phyloP scores from a whole-genome alignment of 1,139 yeast species.

The Kluyveromyces marxianus region DNA sequence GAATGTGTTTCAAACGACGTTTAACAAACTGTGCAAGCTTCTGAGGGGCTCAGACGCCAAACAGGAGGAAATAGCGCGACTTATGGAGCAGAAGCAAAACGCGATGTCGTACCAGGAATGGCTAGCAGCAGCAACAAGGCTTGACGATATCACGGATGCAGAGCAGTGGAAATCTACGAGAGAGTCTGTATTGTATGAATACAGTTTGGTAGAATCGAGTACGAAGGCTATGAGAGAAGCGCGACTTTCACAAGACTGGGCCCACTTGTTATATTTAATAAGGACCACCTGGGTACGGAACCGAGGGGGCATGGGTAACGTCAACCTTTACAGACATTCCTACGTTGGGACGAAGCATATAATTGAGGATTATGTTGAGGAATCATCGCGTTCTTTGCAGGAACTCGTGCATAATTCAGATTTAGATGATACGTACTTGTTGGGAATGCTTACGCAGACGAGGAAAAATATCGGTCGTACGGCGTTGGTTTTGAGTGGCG shows the following conservation, averaged over 20 bases:
- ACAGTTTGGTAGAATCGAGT: conserved; percentile 46
- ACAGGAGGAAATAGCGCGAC: conserved; percentile 21
- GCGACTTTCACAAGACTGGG: conserved; percentile 49
- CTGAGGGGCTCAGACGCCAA: conserved; percentile 2
- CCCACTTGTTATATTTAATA: conserved; percentile 58
- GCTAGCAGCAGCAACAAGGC: conserved; percentile 51
- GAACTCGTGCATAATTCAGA: conserved; percentile 36
- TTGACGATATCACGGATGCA: conserved; percentile 54
- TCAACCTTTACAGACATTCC: conserved; percentile 66
- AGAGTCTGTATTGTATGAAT: conserved; percentile 64
- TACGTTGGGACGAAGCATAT: conserved; percentile 79
- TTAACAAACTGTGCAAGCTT: not conserved
- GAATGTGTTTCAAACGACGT: not conserved
- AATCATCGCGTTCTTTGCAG: conserved; percentile 60
- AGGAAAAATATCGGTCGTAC: conserved; percentile 89
- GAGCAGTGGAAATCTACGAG: conserved; percentile 64
- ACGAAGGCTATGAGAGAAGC: conserved; percentile 56
- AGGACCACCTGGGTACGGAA: conserved; percentile 83
- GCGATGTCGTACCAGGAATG: conserved; percentile 66
- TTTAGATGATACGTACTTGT: conserved; percentile 57
- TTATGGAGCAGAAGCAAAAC: conserved; percentile 45
- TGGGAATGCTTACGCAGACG: conserved; percentile 80
- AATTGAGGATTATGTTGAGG: conserved; percentile 75
- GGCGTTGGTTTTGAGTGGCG: conserved; percentile 88
- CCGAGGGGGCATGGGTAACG: conserved; percentile 82